These are phyloP conservation scores for Recurvomyces mirabilis DNA, from an alignment of 495 filamentous ascomycete species.

Conservation along the genomic window DNA sequence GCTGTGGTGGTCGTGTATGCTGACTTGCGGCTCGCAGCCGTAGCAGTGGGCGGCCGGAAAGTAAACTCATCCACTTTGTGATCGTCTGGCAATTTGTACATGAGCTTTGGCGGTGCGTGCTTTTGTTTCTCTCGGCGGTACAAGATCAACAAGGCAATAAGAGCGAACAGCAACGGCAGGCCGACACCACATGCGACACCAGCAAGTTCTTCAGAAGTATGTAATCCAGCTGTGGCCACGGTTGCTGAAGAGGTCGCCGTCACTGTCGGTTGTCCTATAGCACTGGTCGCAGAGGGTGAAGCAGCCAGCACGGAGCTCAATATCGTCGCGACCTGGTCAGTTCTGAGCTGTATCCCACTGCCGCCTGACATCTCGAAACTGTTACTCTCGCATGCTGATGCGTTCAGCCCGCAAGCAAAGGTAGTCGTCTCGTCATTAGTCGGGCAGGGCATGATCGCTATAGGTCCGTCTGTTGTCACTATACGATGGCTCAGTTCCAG, in stretches of 20 bases:
- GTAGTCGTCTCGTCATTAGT: constrained; percentile 7
- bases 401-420: constrained; percentile 13
- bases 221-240: neutral
- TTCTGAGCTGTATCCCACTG: constrained; percentile 2
- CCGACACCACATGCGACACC: constrained; percentile 9
- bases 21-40: no score
- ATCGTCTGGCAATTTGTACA: constrained; percentile 17
- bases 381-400: constrained; percentile 2
- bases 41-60: constrained; percentile 7
- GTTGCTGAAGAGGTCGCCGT: constrained; percentile 2
- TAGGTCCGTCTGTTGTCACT: neutral
- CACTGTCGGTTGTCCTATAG: neutral
- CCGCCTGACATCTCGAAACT: constrained; percentile 7
- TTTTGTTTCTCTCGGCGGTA: constrained; percentile 6
- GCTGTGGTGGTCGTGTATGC: no score
- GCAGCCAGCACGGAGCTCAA: neutral
- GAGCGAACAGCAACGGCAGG: constrained; percentile 5
- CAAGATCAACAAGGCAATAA: neutral
- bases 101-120: constrained; percentile 7
- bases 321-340: constrained; percentile 5
- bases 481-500: neutral
- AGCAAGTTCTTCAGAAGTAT: constrained; percentile 3
- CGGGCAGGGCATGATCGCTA: constrained; percentile 10
- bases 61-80: constrained; percentile 9
- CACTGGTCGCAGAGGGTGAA: neutral